These are phyloP conservation scores for Ustilago nuda DNA, from an alignment of 1,284 basidiomycete species.

Conservation along the genomic window DNA sequence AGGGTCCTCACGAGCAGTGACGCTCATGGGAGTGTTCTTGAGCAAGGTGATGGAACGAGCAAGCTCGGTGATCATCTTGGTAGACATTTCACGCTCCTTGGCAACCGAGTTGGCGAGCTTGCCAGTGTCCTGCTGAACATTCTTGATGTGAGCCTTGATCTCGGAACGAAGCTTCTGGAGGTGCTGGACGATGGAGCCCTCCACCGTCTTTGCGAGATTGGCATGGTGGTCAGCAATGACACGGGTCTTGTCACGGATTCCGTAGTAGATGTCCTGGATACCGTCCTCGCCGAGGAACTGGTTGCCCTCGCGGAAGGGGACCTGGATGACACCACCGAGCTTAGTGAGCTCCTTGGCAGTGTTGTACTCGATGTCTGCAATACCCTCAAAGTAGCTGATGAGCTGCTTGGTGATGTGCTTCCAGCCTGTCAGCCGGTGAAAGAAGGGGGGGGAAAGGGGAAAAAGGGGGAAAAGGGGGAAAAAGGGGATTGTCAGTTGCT, in stretches of 20 bases:
- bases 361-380: conserved; percentile 75
- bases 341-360: conserved; percentile 93
- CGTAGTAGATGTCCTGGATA: conserved; percentile 88
- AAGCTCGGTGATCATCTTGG: conserved; percentile 87
- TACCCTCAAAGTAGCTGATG: conserved; percentile 76
- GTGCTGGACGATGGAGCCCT: conserved; percentile 97
- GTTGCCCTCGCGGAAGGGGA: conserved; percentile 93
- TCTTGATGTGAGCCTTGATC: conserved; percentile 96
- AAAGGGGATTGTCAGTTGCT: conserved; percentile 4
- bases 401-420: conserved; percentile 81
- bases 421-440: conserved; percentile 74
- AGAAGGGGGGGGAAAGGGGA: too few relatives aligned
- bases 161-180: conserved; percentile 91
- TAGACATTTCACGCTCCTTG: conserved; percentile 90
- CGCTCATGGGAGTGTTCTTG: conserved; percentile 93
- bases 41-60: conserved; percentile 86
- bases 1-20: conserved; percentile 86
- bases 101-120: conserved; percentile 94
- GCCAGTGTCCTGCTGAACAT: conserved; percentile 97
- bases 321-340: conserved; percentile 96
- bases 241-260: conserved; percentile 89
- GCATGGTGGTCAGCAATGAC: conserved; percentile 95
- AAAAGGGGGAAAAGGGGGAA: too few relatives aligned
- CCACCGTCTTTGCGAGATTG: conserved; percentile 93
- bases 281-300: conserved; percentile 69